Percentiles rank a stretch among this genome's conserved stretches.
phyloP scores from a whole-genome alignment of 129 eudicot species.

The Helianthus tuberosus region DNA sequence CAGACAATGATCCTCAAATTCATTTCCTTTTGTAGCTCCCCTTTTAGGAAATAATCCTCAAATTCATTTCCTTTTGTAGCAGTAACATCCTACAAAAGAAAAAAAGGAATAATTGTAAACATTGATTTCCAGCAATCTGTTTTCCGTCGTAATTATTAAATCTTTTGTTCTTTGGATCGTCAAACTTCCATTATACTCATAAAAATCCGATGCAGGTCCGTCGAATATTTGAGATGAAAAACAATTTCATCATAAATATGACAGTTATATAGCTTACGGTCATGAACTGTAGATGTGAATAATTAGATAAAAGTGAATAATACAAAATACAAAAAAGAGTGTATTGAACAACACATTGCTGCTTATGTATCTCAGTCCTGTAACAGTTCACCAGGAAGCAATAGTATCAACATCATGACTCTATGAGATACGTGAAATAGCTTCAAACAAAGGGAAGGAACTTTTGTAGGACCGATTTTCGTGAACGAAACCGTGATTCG shows the following conservation, averaged over 20 bases:
- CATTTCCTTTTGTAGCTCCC: no score
- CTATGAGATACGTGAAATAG: no score
- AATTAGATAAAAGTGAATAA: background rate
- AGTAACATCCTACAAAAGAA: slow-evolving; percentile 63
- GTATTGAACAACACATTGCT: slow-evolving; percentile 3
- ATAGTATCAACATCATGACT: no score
- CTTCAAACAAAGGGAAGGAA: no score
- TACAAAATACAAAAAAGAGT: background rate
- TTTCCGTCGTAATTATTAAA: background rate
- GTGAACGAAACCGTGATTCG: no score
- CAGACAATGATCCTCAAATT: no score
- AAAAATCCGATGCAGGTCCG: background rate
- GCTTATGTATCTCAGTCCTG: slow-evolving; percentile 57
- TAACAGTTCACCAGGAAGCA: no score
- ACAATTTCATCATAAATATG: background rate
- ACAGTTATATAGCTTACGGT: background rate
- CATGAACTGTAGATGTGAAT: background rate
- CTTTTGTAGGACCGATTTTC: no score
- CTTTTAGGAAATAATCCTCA: slow-evolving; percentile 69
- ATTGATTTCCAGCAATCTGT: background rate
- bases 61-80: slow-evolving; percentile 80
- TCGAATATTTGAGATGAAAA: background rate
- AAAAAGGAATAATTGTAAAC: background rate
- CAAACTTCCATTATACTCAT: background rate
- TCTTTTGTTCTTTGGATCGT: background rate